phyloP scores from a whole-genome alignment of 2,329 filamentous ascomycete species.

The Cladobotryum protrusum region DNA sequence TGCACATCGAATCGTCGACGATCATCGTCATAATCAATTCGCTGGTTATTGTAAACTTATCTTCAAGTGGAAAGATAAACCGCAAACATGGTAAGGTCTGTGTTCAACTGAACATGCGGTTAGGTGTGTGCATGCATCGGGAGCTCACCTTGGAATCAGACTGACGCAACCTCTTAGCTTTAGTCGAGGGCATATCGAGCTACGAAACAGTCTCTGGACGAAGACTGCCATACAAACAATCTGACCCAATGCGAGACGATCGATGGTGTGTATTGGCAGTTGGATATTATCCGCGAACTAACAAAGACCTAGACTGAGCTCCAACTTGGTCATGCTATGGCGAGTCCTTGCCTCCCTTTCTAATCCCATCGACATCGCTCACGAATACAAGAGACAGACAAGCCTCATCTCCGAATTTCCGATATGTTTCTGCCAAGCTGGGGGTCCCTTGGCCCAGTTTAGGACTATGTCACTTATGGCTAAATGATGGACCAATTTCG shows the following conservation, averaged over 20 bases:
- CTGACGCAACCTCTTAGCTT: constrained; percentile 52
- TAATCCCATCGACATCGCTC: constrained; percentile 90
- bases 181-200: constrained; percentile 92
- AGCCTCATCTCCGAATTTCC: constrained; percentile 95
- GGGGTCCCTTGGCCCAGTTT: constrained; percentile 85
- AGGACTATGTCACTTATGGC: constrained; percentile 95
- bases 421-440: constrained; percentile 93
- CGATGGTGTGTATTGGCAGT: constrained; percentile 58
- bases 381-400: constrained; percentile 93
- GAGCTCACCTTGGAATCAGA: not conserved
- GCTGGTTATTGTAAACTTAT: too few relatives aligned
- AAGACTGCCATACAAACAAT: constrained; percentile 88
- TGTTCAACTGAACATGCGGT: constrained; percentile 94
- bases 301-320: constrained; percentile 71
- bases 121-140: constrained; percentile 28
- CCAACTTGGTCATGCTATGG: constrained; percentile 95
- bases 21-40: too few relatives aligned
- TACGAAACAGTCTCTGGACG: constrained; percentile 93
- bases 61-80: not conserved
- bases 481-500: constrained; percentile 99
- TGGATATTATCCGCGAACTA: not conserved
- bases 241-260: constrained; percentile 96
- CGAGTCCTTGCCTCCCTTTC: constrained; percentile 92
- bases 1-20: too few relatives aligned
- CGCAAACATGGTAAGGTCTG: constrained; percentile 73